Base-by-base conservation (phyloP, 306 rosid genomes). In the Vigna nakashimae region DNA sequence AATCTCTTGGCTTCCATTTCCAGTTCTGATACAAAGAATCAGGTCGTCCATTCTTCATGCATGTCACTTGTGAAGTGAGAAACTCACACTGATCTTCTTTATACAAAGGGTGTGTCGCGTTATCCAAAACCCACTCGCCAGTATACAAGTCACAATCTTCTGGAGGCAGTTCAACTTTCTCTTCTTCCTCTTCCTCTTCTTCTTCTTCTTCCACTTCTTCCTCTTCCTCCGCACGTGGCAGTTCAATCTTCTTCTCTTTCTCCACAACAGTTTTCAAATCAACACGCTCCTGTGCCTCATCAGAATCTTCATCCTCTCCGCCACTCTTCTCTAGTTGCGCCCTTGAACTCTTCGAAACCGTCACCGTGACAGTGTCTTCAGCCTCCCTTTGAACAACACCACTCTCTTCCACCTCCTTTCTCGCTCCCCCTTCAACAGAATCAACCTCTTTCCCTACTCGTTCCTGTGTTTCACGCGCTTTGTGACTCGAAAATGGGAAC, bases 1-100 rank as follows among this genome's bases (percentile, higher is more conserved):
- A 96, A 36, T 86, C 94, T 89, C 89, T 88, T 48, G 99, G 99
- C n/a, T 96, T 96, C 99, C 99, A 96, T 68, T 83, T 96, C 99
- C 99, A 96, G 12, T 88, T 92, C 79, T 96, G 99, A 69, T 84
- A 92, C 76, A 88, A 45, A 52, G 98, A 87, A 65, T 96, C 99
- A 17, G 78, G 82, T 78, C 99, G 82, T 80, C 99, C 98, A 78
- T 96, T 96, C 69, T 86, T 92, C 96, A 92, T 70, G 83, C 99
- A 96, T 7, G 99, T 96, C 10, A 96, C 99, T 88, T 96, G 99
- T 0, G 91, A 85, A 4, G 99, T 91, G 32, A 96, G 90, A 67
- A 96, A 96, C 45, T 96, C 99, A 62, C 99, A 96, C 75, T 91
- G 78, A 1, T 96, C 89, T 90, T 96, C 99, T 89, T 88, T 91